Percentiles rank a stretch among this genome's conserved stretches.
Conservation (phyloP, 352 stramenopile species). For the Globisporangium splendens region DNA sequence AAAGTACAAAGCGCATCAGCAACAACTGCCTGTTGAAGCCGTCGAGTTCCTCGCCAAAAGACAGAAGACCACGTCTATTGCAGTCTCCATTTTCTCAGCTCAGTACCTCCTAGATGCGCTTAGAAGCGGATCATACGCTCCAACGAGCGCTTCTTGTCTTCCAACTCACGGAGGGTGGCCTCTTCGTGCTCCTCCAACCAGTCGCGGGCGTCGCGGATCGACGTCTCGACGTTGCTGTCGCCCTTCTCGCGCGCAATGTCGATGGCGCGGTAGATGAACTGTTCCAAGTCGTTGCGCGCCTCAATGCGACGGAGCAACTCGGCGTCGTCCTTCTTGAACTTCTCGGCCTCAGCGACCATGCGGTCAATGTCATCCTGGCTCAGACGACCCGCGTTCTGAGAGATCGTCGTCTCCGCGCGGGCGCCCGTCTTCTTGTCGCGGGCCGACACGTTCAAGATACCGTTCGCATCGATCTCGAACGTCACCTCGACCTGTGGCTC, state of each 20-base stretch:
- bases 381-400: slow-evolving; percentile 63
- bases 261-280: slow-evolving; percentile 61
- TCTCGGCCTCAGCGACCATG: slow-evolving; percentile 55
- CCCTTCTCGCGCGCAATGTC: slow-evolving; percentile 66
- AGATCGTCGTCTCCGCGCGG: slow-evolving; percentile 65
- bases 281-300: too few species aligned
- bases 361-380: slow-evolving; percentile 65
- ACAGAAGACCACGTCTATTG: too few species aligned
- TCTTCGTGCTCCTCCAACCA: slow-evolving; percentile 88
- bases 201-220: slow-evolving; percentile 74
- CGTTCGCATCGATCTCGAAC: slow-evolving; percentile 66
- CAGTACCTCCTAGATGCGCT: slow-evolving; percentile 9
- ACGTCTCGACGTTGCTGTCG: slow-evolving; percentile 74
- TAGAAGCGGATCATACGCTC: slow-evolving; percentile 70
- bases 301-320: slow-evolving; percentile 24
- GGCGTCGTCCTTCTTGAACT: slow-evolving; percentile 1
- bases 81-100: too few species aligned
- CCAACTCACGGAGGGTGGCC: slow-evolving; percentile 90
- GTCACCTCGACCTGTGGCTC: slow-evolving; percentile 90
- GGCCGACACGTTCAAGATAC: slow-evolving; percentile 65
- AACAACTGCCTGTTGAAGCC: too few species aligned
- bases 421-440: slow-evolving; percentile 80
- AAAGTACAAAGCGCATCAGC: too few species aligned
- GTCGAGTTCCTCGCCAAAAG: too few species aligned
- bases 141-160: slow-evolving; percentile 91